A percentile compares a stretch with the other conserved stretches of the same genome.
Evolutionary conservation across 2,329 filamentous ascomycete species (phyloP).

Genomic region (Myriosclerotinia curreyana): DNA sequence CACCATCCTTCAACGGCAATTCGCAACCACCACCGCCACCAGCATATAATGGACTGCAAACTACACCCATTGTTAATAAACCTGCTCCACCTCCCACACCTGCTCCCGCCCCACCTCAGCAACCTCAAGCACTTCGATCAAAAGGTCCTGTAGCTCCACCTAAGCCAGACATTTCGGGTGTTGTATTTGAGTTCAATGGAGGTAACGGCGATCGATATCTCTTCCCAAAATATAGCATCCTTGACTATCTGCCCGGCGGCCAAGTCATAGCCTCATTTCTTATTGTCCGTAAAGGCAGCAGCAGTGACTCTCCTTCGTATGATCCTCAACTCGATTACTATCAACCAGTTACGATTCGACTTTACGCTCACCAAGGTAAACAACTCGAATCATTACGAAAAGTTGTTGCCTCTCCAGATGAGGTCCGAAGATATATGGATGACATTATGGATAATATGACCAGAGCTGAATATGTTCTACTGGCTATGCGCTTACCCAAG

Average conservation of each 20-base stretch:
- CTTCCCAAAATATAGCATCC: slow-evolving; percentile 74
- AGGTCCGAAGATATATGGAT: slow-evolving; percentile 66
- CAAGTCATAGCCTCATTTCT: slow-evolving; percentile 73
- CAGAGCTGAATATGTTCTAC: slow-evolving; percentile 62
- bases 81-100: slow-evolving; percentile 31
- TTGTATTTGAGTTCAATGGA: slow-evolving; percentile 65
- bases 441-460: slow-evolving; percentile 68
- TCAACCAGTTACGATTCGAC: slow-evolving; percentile 66
- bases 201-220: slow-evolving; percentile 71
- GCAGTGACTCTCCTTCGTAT: slow-evolving; percentile 58
- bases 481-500: slow-evolving; percentile 64
- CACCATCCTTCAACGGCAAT: slow-evolving; percentile 29
- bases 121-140: slow-evolving; percentile 56
- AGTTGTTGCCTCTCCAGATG: slow-evolving; percentile 60
- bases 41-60: slow-evolving; percentile 24
- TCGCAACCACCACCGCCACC: slow-evolving; percentile 26
- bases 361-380: slow-evolving; percentile 53
- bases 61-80: slow-evolving; percentile 22
- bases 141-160: slow-evolving; percentile 55
- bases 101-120: slow-evolving; percentile 29
- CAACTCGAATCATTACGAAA: slow-evolving; percentile 59
- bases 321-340: slow-evolving; percentile 68
- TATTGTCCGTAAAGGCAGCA: slow-evolving; percentile 68
- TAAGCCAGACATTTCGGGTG: slow-evolving; percentile 61
- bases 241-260: slow-evolving; percentile 63